These are phyloP conservation scores for Oryza coarctata DNA, from an alignment of 176 grass and related monocot genomes.

Conservation along the genomic window DNA sequence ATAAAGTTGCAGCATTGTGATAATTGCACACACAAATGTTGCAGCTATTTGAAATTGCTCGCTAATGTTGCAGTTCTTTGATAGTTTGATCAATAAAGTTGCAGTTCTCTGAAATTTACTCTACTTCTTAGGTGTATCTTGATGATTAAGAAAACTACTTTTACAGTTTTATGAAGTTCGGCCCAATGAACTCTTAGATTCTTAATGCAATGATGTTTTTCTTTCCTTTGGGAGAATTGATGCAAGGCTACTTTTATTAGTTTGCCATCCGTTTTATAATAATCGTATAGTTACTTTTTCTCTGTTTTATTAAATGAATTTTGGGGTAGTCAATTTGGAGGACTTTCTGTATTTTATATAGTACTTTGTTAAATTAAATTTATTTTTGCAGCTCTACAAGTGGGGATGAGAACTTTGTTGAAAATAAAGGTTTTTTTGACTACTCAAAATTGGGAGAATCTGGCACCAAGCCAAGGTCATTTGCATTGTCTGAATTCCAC, in stretches of 20 bases:
- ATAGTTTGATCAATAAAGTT: too few species aligned
- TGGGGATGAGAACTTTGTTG: conserved; percentile 97
- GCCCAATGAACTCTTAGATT: conserved; percentile 5
- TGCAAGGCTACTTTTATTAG: background rate
- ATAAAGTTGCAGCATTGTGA: too few species aligned
- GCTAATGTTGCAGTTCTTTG: too few species aligned
- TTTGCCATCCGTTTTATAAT: conserved; percentile 12
- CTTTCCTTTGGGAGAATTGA: background rate
- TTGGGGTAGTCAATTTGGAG: background rate
- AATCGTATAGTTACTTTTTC: background rate
- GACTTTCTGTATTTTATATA: conserved; percentile 18
- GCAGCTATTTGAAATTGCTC: too few species aligned
- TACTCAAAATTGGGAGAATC: conserved; percentile 82
- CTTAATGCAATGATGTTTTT: background rate
- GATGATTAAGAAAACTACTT: background rate
- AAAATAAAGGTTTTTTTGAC: conserved; percentile 94
- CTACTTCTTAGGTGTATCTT: background rate
- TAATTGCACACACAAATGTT: too few species aligned
- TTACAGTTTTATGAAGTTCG: conserved; percentile 5
- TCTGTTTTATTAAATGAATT: background rate
- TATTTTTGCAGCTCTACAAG: conserved; percentile 59
- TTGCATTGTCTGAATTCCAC: conserved; percentile 94
- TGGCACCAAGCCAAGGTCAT: conserved; percentile 69
- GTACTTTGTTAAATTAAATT: conserved; percentile 14
- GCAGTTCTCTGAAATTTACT: too few species aligned